Percentiles rank a stretch among this genome's conserved stretches.
These are phyloP conservation scores for Diplodia corticola DNA, from an alignment of 2,329 filamentous ascomycete species.

Conservation along the genomic window DNA sequence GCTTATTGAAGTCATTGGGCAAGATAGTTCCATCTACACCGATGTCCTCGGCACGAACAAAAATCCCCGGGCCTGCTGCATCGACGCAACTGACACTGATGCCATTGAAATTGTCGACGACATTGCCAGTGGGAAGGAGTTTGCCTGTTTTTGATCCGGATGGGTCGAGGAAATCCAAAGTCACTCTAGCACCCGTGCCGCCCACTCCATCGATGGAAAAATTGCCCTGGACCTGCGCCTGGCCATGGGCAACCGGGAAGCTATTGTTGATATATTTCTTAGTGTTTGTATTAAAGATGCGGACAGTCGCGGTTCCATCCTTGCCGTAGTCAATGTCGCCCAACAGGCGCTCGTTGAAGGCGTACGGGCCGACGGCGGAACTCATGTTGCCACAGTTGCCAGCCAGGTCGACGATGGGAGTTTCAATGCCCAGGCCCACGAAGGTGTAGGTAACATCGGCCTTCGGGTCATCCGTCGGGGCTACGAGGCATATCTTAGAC, in stretches of 20 bases:
- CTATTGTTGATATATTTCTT: constrained; percentile 61
- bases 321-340: constrained; percentile 28
- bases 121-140: constrained; percentile 59
- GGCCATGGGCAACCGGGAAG: constrained; percentile 54
- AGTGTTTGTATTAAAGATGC: constrained; percentile 72
- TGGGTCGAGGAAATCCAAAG: constrained; percentile 62
- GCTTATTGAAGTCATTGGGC: constrained; percentile 52
- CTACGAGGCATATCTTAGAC: constrained; percentile 70
- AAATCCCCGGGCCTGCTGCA: constrained; percentile 62
- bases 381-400: constrained; percentile 79
- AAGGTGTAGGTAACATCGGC: constrained; percentile 72
- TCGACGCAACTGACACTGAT: constrained; percentile 56
- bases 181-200: constrained; percentile 58
- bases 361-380: constrained; percentile 65
- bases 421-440: constrained; percentile 65
- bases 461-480: constrained; percentile 48
- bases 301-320: constrained; percentile 50
- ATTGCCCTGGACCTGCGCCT: constrained; percentile 53
- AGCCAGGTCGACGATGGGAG: constrained; percentile 62
- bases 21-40: constrained; percentile 48
- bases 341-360: constrained; percentile 30
- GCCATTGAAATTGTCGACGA: constrained; percentile 29
- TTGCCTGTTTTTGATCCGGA: constrained; percentile 64
- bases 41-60: constrained; percentile 55
- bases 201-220: constrained; percentile 66